Conservation (phyloP, 257 asterid species). For the Solanum medicagineum region DNA sequence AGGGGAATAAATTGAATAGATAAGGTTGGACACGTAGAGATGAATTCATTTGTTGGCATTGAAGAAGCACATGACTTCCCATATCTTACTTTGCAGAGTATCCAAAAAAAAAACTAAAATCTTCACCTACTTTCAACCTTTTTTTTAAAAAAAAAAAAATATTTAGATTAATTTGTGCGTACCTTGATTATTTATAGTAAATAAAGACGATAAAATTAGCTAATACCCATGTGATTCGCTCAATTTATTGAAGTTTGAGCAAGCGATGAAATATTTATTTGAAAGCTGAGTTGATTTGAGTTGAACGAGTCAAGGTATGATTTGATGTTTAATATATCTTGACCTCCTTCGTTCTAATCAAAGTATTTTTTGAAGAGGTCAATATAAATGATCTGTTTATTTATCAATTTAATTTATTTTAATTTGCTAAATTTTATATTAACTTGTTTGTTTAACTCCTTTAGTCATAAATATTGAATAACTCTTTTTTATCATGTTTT, state of each 20-base stretch:
- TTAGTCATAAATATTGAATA: too few relatives aligned
- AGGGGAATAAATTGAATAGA: not conserved
- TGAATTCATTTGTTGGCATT: not conserved
- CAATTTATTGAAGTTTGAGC: too few relatives aligned
- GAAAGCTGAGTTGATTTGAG: too few relatives aligned
- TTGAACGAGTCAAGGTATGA: too few relatives aligned
- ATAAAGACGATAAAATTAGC: not conserved
- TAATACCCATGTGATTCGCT: not conserved
- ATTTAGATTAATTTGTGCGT: not conserved
- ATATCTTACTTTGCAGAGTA: not conserved
- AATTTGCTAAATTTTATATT: too few relatives aligned
- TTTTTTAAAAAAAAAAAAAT: not conserved
- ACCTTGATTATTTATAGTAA: not conserved
- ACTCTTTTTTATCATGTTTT: too few relatives aligned
- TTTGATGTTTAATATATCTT: too few relatives aligned
- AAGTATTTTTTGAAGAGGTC: too few relatives aligned
- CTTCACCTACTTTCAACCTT: not conserved
- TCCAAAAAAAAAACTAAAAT: not conserved
- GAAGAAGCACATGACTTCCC: slow-evolving; percentile 4
- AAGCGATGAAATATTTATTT: too few relatives aligned
- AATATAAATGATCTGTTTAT: too few relatives aligned
- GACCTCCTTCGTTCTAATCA: too few relatives aligned
- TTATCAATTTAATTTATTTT: too few relatives aligned
- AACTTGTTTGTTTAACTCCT: not conserved
- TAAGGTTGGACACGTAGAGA: slow-evolving; percentile 1